Evolutionary conservation across 306 rosid genomes (phyloP), one percentile per base, ranked within the genome.

Genomic region (Corylus heterophylla): DNA sequence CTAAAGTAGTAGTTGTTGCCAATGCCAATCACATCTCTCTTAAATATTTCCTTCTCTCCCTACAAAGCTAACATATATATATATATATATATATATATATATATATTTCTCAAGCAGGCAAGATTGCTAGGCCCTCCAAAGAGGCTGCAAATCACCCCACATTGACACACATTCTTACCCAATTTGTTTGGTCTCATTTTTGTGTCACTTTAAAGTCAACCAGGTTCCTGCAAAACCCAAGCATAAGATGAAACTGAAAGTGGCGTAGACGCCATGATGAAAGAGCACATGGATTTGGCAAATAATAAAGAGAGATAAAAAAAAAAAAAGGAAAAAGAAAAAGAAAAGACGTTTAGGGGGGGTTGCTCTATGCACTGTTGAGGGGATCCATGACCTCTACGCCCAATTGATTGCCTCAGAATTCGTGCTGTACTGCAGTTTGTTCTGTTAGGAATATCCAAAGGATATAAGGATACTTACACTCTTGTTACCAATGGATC

Each of bases 401-500:
- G 51, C 8, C 54, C 62, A 54, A 5, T 50, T 18, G 27, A 64
- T 31, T 42, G 58, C 76, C 50, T 80, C 13, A 70, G 68, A 54
- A 61, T 2, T 20, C n/a, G 75, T 54, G 62, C 68, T 11, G 52
- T 49, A 49, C 52, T 12, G 14, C 4, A 5, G 3, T 35, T 66
- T n/a, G 12, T 49, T 54, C 27, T 4, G 27, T 14, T 6, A 47
- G 6, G 6, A 54, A 16, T 54, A 69, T 62, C 86, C 90, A 78
- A 22, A 17, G 73, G 86, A 35, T 71, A 47, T 35, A 56, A 7
- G 18, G 42, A 71, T 1, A 29, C 54, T 42, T 35, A 0, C 54
- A 55, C 27, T 71, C 9, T 79, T 63, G 1, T 16, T 29, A 27
- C 89, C 85, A 56, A 10, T 83, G 88, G 79, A 49, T 59, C 29